These are phyloP conservation scores for Leccinum fuscescens DNA, from an alignment of 1,284 basidiomycete genomes.

Conservation along the genomic window DNA sequence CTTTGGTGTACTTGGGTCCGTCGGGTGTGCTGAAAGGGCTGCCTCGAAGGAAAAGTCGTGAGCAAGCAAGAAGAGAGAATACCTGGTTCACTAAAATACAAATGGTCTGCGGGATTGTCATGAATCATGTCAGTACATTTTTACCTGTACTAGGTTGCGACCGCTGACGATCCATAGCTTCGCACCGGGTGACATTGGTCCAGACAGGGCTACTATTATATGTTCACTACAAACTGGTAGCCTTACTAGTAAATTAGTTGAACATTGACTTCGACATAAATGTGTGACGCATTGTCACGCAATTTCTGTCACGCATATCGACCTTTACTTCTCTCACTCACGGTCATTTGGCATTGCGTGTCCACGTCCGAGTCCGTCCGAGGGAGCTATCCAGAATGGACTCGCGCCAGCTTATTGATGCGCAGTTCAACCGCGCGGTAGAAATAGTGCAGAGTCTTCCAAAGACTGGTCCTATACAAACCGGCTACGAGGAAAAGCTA, in stretches of 20 bases:
- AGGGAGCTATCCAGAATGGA: slow-evolving; percentile 42
- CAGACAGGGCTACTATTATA: background rate
- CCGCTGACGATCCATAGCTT: background rate
- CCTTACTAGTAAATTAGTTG: background rate
- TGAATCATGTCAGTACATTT: slow-evolving; percentile 18
- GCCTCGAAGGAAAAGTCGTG: slow-evolving; percentile 35
- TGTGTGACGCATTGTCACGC: slow-evolving; percentile 16
- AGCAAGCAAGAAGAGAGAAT: slow-evolving; percentile 36
- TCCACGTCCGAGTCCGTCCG: background rate
- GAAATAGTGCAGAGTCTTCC: slow-evolving; percentile 91
- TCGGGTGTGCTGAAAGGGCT: slow-evolving; percentile 10
- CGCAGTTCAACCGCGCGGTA: slow-evolving; percentile 91
- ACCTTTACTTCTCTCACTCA: background rate
- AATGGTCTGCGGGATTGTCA: slow-evolving; percentile 36
- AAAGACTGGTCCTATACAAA: slow-evolving; percentile 94
- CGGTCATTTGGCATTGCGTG: background rate
- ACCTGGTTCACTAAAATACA: slow-evolving; percentile 40
- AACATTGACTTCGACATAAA: background rate
- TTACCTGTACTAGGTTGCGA: background rate
- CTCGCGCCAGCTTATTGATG: slow-evolving; percentile 63
- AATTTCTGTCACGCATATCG: slow-evolving; percentile 17
- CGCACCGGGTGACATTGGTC: background rate
- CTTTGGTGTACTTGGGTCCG: background rate
- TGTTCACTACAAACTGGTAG: background rate
- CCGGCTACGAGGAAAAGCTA: slow-evolving; percentile 94